Evolutionary conservation across 2,329 filamentous ascomycete genomes (phyloP).

Genomic region (Nothomitra cinnamomea): DNA sequence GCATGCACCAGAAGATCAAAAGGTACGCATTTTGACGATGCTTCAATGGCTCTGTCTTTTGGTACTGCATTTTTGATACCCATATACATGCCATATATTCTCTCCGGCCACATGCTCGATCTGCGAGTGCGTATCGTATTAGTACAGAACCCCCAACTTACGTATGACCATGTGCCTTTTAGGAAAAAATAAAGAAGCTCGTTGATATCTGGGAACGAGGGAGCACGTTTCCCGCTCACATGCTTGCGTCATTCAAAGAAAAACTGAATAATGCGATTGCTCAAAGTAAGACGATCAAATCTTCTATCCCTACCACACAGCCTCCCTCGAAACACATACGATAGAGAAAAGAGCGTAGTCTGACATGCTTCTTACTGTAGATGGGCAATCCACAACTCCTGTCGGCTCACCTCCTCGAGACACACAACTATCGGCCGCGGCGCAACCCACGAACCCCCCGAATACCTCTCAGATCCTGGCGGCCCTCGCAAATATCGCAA

Average conservation of each 20-base stretch:
- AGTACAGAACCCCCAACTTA: conserved; percentile 26
- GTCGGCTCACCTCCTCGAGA: conserved; percentile 28
- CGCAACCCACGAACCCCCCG: conserved; percentile 24
- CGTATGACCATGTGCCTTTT: conserved; percentile 32
- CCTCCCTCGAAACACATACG: neutral
- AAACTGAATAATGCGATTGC: conserved; percentile 47
- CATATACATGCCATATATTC: conserved; percentile 5
- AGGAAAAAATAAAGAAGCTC: conserved; percentile 92
- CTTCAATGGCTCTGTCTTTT: conserved; percentile 6
- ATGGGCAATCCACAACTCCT: conserved; percentile 51
- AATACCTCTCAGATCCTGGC: conserved; percentile 55
- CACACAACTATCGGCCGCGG: conserved; percentile 11
- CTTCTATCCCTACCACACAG: neutral
- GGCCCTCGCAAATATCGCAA: conserved; percentile 64
- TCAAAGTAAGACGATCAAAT: conserved; percentile 40
- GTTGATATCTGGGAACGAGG: conserved; percentile 97
- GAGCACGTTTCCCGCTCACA: conserved; percentile 66
- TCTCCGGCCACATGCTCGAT: neutral
- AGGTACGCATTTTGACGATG: conserved; percentile 49
- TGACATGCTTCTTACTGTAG: conserved; percentile 25
- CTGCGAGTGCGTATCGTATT: neutral
- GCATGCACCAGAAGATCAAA: conserved; percentile 81
- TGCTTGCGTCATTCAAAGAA: conserved; percentile 72
- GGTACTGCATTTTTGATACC: conserved; percentile 11
- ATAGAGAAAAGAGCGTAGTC: neutral